Percentiles rank a stretch among this genome's conserved stretches.
phyloP scores from a whole-genome alignment of 208 protist species.

The Leishmania tropica region DNA sequence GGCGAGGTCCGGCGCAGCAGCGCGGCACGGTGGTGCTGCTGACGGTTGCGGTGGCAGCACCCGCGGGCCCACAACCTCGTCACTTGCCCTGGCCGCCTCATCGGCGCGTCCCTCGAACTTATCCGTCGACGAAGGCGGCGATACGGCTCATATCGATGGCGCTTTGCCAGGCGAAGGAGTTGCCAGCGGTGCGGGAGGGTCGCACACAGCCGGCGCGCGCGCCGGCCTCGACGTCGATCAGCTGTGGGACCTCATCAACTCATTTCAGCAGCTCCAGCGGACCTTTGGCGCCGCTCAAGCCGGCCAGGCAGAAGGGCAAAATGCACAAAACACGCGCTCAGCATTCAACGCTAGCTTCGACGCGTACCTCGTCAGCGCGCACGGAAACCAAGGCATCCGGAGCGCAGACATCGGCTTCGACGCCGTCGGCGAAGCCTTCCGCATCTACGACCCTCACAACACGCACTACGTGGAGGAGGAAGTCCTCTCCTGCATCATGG shows the following conservation, averaged over 20 bases:
- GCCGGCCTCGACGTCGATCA: constrained; percentile 79
- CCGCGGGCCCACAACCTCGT: neutral
- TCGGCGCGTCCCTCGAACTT: neutral
- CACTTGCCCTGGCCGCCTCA: neutral
- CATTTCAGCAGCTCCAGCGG: constrained; percentile 51
- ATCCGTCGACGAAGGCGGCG: neutral
- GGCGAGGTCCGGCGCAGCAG: neutral
- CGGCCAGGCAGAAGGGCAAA: neutral
- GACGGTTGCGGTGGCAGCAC: neutral
- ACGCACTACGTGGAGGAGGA: constrained; percentile 84
- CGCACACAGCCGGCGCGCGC: neutral
- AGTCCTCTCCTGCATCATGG: constrained; percentile 85
- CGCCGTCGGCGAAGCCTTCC: constrained; percentile 85
- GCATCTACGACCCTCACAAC: constrained; percentile 90
- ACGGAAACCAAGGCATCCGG: neutral
- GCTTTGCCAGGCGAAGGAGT: neutral
- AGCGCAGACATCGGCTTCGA: constrained; percentile 51
- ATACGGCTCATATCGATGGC: neutral
- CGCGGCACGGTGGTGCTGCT: neutral
- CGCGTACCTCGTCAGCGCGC: constrained; percentile 14
- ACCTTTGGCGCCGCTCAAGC: neutral
- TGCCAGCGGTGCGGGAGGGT: neutral
- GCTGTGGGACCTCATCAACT: constrained; percentile 89
- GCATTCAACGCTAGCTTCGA: constrained; percentile 6
- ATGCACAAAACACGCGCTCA: neutral